Evolutionary conservation across 495 filamentous ascomycete genomes (phyloP), one percentile per base, ranked within the genome.

Genomic region (Sphaerosporella brunnea): DNA sequence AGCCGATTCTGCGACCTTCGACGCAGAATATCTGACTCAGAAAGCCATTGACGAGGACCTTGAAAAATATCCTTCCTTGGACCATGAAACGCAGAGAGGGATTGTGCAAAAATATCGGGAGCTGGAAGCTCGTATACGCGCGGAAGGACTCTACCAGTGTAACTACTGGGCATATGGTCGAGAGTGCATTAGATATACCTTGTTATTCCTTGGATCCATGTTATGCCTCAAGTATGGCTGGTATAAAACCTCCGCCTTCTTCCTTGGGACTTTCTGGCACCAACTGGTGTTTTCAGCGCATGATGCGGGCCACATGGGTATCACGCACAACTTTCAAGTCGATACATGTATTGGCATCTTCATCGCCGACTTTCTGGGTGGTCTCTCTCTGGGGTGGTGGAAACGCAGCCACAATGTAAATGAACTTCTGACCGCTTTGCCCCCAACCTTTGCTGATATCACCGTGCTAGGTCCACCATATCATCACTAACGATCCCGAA

Each of bases 301-400:
- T 68, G 90, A 97, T 71, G 84, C 90, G 30, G 86, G 86, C 4
- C 90, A 97, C 63, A 93, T 94, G 81, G 90, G 82, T 49, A 95
- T 97, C 52, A 97, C 90, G 23, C 90, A 95, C 59, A 65, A 77
- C 57, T 95, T 84, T 63, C 75, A 78, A 20, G 64, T 73, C 15
- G 90, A 97, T 64, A 79, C 80, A 4, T 66, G 79, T 28, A 84
- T 96, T 53, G 87, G 84, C 26, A 93, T 96, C 54, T 64, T 93
- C 46, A 82, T 96, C 54, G 88, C 90, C 19, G 78, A 93, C 60
- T 97, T 81, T 54, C 66, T 87, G 2, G 90, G 90, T 18, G 90
- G 90, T 2, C 65, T 97, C n/a, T 90, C 82, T 37, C 51, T 90
- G 11, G 82, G 88, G 8, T 97, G 90, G 90, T 97, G 90, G 90